Evolutionary conservation across 129 eudicot species (phyloP).

Genomic region (Artemisia tridentata): DNA sequence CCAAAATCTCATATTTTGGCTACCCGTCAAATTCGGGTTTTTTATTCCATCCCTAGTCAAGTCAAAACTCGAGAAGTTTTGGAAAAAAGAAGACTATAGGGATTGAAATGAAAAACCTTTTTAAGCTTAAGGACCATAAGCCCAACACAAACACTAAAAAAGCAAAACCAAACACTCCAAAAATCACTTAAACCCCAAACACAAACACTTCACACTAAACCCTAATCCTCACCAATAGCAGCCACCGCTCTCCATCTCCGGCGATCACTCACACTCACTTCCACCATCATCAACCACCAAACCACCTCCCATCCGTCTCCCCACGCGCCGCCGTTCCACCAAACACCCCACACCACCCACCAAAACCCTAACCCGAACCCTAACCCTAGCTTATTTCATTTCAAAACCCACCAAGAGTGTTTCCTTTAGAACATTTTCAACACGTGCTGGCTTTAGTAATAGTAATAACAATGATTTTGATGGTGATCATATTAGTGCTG

Average conservation of each 20-base stretch:
- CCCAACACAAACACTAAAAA: neutral
- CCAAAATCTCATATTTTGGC: no score
- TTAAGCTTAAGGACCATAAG: neutral
- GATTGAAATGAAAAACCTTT: no score
- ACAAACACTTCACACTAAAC: slow-evolving; percentile 16
- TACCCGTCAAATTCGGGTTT: no score
- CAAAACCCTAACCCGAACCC: slow-evolving; percentile 48
- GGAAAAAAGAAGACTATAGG: no score
- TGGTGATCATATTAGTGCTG: slow-evolving; percentile 50
- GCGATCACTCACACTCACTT: slow-evolving; percentile 52
- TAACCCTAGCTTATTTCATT: slow-evolving; percentile 29
- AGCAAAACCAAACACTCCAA: no score
- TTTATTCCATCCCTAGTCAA: no score
- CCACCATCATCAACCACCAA: slow-evolving; percentile 35
- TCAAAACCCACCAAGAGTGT: neutral
- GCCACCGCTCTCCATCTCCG: slow-evolving; percentile 58
- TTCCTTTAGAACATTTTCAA: slow-evolving; percentile 21
- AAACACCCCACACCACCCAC: neutral
- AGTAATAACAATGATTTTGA: slow-evolving; percentile 31
- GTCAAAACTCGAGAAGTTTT: neutral
- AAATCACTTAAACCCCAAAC: slow-evolving; percentile 31
- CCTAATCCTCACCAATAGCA: slow-evolving; percentile 43
- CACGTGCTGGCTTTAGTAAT: slow-evolving; percentile 28
- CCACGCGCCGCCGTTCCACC: slow-evolving; percentile 26
- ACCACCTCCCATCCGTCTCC: slow-evolving; percentile 15